A percentile compares a stretch with the other conserved stretches of the same genome.
phyloP scores from a whole-genome alignment of 1,284 basidiomycete species.

The Coniferiporia sulphurascens region DNA sequence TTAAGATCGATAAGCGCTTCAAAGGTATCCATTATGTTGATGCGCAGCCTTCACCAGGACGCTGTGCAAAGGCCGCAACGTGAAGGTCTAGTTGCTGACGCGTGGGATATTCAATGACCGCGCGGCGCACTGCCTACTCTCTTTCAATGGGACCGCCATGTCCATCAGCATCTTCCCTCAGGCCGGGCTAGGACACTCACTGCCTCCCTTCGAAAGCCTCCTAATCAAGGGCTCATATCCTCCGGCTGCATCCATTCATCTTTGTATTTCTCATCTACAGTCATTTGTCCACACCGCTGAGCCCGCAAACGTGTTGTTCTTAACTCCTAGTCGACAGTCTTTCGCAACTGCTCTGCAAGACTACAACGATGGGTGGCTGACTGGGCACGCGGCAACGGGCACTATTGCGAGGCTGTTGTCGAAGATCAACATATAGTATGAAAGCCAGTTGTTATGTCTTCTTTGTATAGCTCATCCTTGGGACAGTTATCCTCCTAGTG shows the following conservation, averaged over 20 bases:
- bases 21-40: background rate
- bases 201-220: slow-evolving; percentile 45
- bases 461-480: background rate
- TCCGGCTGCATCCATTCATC: slow-evolving; percentile 51
- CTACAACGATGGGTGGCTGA: slow-evolving; percentile 54
- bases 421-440: slow-evolving; percentile 52
- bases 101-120: no score
- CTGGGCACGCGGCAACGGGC: slow-evolving; percentile 41
- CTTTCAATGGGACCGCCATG: slow-evolving; percentile 25
- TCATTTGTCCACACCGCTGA: slow-evolving; percentile 25
- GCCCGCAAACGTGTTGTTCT: slow-evolving; percentile 38
- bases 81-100: no score
- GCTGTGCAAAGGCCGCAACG: background rate
- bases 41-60: background rate
- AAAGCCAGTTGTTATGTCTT: slow-evolving; percentile 21
- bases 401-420: slow-evolving; percentile 35
- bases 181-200: slow-evolving; percentile 27
- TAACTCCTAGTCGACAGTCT: slow-evolving; percentile 44
- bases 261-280: slow-evolving; percentile 43
- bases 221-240: slow-evolving; percentile 51
- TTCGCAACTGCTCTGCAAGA: slow-evolving; percentile 40
- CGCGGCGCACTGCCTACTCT: background rate
- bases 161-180: slow-evolving; percentile 37
- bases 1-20: background rate
- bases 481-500: slow-evolving; percentile 59